Percentiles rank a stretch among this genome's conserved stretches.
phyloP scores from a whole-genome alignment of 1,284 basidiomycete genomes.

The Exobasidium rhododendri region DNA sequence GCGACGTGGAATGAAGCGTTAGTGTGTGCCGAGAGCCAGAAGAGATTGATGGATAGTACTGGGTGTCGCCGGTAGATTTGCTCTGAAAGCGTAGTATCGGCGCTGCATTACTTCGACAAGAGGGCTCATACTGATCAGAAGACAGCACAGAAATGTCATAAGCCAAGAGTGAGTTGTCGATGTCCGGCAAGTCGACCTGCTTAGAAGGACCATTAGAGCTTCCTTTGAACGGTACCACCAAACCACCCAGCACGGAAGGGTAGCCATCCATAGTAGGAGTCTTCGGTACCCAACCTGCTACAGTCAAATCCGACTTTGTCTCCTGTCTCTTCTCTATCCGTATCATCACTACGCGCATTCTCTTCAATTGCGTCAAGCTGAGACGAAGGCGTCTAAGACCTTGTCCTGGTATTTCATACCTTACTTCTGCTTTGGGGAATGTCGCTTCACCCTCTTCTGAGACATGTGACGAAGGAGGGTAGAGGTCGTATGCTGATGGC shows the following conservation, averaged over 20 bases:
- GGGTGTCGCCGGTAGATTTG: conserved; percentile 36
- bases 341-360: conserved; percentile 80
- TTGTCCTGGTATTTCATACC: conserved; percentile 17
- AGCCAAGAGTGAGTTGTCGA: conserved; percentile 9
- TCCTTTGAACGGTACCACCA: not conserved
- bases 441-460: conserved; percentile 6
- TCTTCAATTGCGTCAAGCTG: conserved; percentile 88
- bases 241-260: not conserved
- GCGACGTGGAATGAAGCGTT: conserved; percentile 42
- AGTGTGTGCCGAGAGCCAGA: conserved; percentile 19
- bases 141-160: not conserved
- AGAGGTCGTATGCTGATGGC: conserved; percentile 15
- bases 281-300: not conserved
- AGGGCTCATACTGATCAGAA: not conserved
- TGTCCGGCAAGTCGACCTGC: not conserved
- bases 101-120: conserved; percentile 15
- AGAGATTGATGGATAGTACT: conserved; percentile 35
- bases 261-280: not conserved
- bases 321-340: not conserved
- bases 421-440: conserved; percentile 18
- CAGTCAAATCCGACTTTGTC: not conserved
- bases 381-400: conserved; percentile 60
- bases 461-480: conserved; percentile 21
- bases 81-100: conserved; percentile 39
- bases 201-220: not conserved